Conservation (phyloP, 2,329 filamentous ascomycete genomes). For the Harringtonia lauricola region DNA sequence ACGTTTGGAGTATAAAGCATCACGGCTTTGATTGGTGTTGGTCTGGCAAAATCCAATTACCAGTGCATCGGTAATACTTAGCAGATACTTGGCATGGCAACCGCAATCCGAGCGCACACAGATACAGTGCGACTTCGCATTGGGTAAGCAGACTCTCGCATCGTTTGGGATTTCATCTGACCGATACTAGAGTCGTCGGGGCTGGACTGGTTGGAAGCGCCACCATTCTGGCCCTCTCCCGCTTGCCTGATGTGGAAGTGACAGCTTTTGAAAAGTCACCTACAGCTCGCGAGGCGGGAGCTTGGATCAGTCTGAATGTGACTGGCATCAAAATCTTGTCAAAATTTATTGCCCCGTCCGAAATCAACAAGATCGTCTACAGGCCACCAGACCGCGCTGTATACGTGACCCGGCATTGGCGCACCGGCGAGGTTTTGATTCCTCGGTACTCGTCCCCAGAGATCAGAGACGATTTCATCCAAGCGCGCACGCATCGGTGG, state of each 20-base stretch:
- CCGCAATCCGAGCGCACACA: no score
- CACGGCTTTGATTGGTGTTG: no score
- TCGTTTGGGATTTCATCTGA: no score
- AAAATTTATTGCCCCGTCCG: neutral
- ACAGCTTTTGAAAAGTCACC: constrained; percentile 1
- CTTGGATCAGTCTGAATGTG: constrained; percentile 2
- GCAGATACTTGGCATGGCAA: no score
- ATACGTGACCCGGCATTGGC: constrained; percentile 5
- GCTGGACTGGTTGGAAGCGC: no score
- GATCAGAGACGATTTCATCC: neutral
- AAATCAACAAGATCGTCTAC: constrained; percentile 2
- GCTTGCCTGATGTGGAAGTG: neutral
- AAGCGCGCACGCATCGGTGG: constrained; percentile 3
- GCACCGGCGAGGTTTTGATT: neutral
- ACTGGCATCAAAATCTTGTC: constrained; percentile 1
- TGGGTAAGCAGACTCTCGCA: no score
- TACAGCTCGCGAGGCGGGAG: neutral
- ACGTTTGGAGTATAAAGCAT: no score
- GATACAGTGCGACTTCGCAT: no score
- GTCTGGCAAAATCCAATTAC: no score
- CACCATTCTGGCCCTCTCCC: no score
- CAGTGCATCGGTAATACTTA: no score
- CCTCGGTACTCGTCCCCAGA: neutral
- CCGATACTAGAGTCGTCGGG: no score
- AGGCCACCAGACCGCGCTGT: constrained; percentile 3